Conservation (phyloP, 2,329 filamentous ascomycete genomes). For the Aspergillus pseudotamarii region DNA sequence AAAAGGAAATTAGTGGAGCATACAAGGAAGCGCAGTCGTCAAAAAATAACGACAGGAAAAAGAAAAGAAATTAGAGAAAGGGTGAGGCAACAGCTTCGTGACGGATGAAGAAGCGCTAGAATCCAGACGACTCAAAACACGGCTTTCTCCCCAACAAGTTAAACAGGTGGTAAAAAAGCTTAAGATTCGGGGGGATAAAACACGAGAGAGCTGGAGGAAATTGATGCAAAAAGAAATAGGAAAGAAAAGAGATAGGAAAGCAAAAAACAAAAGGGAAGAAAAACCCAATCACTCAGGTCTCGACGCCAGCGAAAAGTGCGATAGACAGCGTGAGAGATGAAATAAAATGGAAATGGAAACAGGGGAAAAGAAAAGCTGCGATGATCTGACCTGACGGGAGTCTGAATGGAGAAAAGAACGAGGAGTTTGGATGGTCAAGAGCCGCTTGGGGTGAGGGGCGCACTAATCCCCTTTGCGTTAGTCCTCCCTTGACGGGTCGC, state of each 20-base stretch:
- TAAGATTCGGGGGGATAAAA: constrained; percentile 6
- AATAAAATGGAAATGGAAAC: constrained; percentile 26
- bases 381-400: constrained; percentile 23
- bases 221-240: constrained; percentile 18
- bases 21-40: constrained; percentile 19
- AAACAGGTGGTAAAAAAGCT: constrained; percentile 10
- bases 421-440: constrained; percentile 32
- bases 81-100: constrained; percentile 21
- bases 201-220: constrained; percentile 8
- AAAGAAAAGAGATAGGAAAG: constrained; percentile 18
- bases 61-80: constrained; percentile 9
- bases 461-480: constrained; percentile 23
- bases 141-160: constrained; percentile 15
- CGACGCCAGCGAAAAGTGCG: constrained; percentile 10
- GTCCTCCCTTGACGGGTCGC: constrained; percentile 9
- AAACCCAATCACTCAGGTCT: constrained; percentile 4
- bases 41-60: constrained; percentile 18
- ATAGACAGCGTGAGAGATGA: constrained; percentile 32
- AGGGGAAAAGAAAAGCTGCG: constrained; percentile 26
- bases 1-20: constrained; percentile 20
- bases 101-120: constrained; percentile 23
- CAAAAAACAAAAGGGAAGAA: constrained; percentile 21
- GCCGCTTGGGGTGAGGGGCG: constrained; percentile 25
- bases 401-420: constrained; percentile 22
- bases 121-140: constrained; percentile 23